These are phyloP conservation scores for Cryptomeria japonica DNA, from an alignment of 75 land plant genomes.

Conservation along the genomic window DNA sequence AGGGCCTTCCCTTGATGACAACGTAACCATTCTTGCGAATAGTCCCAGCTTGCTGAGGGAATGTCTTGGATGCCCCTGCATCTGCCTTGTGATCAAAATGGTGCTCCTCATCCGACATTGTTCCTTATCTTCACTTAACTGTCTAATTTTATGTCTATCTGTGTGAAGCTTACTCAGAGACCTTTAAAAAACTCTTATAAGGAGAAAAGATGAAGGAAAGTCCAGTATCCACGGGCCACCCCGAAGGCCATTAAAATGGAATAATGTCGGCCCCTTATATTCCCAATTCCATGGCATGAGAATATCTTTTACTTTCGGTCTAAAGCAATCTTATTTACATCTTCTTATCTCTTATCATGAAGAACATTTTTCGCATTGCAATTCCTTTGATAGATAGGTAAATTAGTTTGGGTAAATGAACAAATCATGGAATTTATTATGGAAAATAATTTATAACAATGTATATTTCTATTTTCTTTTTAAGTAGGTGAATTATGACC, in stretches of 20 bases:
- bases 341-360: too few relatives aligned
- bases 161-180: not conserved
- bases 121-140: not conserved
- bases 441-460: too few relatives aligned
- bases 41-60: slow-evolving; percentile 53
- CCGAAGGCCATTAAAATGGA: not conserved
- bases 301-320: not conserved
- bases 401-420: too few relatives aligned
- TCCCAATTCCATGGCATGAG: not conserved
- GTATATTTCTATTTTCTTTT: too few relatives aligned
- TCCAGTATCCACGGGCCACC: not conserved
- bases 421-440: too few relatives aligned
- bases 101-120: slow-evolving; percentile 55
- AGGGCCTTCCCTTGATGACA: slow-evolving; percentile 47
- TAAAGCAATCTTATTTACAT: too few relatives aligned
- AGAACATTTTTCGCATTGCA: too few relatives aligned
- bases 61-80: slow-evolving; percentile 54
- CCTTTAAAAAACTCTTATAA: not conserved
- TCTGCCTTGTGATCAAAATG: slow-evolving; percentile 56
- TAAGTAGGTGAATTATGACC: too few relatives aligned
- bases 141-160: not conserved
- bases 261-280: not conserved
- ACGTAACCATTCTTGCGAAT: slow-evolving; percentile 49
- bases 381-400: too few relatives aligned
- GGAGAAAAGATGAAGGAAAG: not conserved